Base-by-base conservation (phyloP, 2,329 filamentous ascomycete species). In the Nigrograna mackinnonii region DNA sequence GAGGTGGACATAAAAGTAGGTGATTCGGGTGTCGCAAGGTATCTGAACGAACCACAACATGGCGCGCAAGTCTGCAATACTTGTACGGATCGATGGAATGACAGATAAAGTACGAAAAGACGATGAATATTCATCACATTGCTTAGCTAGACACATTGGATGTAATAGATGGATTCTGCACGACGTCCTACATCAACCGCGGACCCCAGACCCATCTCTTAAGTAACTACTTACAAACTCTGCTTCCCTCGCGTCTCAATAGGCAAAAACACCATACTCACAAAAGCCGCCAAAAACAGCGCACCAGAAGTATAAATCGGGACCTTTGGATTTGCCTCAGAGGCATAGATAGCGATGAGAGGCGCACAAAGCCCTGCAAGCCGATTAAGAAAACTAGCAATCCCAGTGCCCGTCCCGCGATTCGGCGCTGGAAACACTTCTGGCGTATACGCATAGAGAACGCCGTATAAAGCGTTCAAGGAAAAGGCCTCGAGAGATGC, bases 391-490 rank as follows among this genome's bases (percentile, higher is more conserved):
- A 87, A 86, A 59, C 82, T 86, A 17, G 83, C 82, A 35, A 90
- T 84, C 31, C 86, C 87, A 0, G 83, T 86, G 5, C 85, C 87
- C 0, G 85, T 87, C 5, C 86, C 87, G 22, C 87, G 75, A 17
- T 86, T 81, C 1, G 85, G 84, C 0, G 85, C 84, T 0, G 86
- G 86, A 67, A 91, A 89, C 19, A 89, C 81, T 58, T 90, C 87
- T 0, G 87, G 86, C 0, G 87, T 89, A 61, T 88, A 90, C 6
- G 86, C 84, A 62, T 89, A 90, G 1, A 91, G 70, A 1, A 89
- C 84, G 43, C 85, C 86, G 67, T 89, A 89, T 55, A 60, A 60
- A 49, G 66, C 54, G 39, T 67, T 66, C 42, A 87, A 85, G 51
- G 83, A 80, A 60, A 89, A 87, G 9, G 85, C 83, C 61, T 87